Conservation (phyloP, 2,329 filamentous ascomycete species). For the Alternaria angustiovoidea region DNA sequence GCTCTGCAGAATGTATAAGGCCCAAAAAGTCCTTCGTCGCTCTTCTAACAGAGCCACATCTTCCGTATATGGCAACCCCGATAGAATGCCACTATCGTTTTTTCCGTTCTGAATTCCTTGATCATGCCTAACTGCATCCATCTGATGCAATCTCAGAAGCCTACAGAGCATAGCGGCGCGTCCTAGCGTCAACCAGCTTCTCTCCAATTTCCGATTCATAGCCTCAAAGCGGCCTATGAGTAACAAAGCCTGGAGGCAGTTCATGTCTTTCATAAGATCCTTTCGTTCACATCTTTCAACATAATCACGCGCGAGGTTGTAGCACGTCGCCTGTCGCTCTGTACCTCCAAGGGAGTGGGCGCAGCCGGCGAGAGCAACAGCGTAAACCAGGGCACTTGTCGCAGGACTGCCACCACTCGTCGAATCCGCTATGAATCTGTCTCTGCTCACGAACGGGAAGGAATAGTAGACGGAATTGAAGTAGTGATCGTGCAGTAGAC, state of each 20-base stretch:
- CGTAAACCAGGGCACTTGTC: neutral
- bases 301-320: neutral
- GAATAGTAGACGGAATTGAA: neutral
- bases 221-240: slow-evolving; percentile 2
- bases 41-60: neutral
- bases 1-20: slow-evolving; percentile 6
- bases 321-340: neutral
- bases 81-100: neutral
- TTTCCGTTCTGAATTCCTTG: neutral
- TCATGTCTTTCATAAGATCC: neutral
- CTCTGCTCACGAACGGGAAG: slow-evolving; percentile 6
- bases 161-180: slow-evolving; percentile 7
- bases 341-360: neutral
- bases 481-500: neutral
- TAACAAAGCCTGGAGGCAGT: neutral
- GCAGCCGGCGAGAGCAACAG: slow-evolving; percentile 6
- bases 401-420: neutral
- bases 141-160: neutral
- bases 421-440: neutral
- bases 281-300: slow-evolving; percentile 3
- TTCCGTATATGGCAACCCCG: neutral
- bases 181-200: slow-evolving; percentile 4
- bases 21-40: slow-evolving; percentile 9
- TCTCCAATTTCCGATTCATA: slow-evolving; percentile 4
- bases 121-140: neutral